phyloP scores from a whole-genome alignment of 139 green algal species.

The Micractinium conductrix region DNA sequence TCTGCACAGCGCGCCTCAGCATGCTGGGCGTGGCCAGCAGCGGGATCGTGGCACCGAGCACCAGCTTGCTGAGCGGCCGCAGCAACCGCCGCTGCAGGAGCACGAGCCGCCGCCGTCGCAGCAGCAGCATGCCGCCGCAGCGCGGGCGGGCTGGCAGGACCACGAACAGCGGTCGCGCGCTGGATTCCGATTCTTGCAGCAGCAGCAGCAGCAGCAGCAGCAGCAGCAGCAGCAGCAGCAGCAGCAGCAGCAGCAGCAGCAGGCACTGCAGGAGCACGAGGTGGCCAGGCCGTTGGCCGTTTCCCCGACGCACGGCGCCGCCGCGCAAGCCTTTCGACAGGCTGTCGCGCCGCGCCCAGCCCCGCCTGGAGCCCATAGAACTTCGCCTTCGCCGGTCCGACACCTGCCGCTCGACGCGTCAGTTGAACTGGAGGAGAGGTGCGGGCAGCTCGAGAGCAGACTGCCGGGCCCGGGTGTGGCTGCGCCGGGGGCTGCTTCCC shows the following conservation, averaged over 20 bases:
- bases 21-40: neutral
- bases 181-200: neutral
- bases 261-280: neutral
- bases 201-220: constrained; percentile 1
- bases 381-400: neutral
- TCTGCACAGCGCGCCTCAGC: too few species aligned
- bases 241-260: neutral
- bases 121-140: neutral
- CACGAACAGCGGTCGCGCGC: neutral
- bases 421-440: neutral
- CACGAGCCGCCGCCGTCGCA: neutral
- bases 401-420: neutral
- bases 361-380: neutral
- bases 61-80: neutral
- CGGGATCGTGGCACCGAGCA: neutral
- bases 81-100: neutral
- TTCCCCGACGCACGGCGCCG: too few species aligned
- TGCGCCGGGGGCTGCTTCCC: too few species aligned
- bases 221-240: neutral
- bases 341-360: too few species aligned
- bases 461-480: too few species aligned
- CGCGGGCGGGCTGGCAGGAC: neutral
- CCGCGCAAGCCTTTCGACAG: too few species aligned
- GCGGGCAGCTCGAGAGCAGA: too few species aligned
- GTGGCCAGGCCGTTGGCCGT: too few species aligned